Base-by-base conservation (phyloP, 2,329 filamentous ascomycete species). In the Fusarium coicis region DNA sequence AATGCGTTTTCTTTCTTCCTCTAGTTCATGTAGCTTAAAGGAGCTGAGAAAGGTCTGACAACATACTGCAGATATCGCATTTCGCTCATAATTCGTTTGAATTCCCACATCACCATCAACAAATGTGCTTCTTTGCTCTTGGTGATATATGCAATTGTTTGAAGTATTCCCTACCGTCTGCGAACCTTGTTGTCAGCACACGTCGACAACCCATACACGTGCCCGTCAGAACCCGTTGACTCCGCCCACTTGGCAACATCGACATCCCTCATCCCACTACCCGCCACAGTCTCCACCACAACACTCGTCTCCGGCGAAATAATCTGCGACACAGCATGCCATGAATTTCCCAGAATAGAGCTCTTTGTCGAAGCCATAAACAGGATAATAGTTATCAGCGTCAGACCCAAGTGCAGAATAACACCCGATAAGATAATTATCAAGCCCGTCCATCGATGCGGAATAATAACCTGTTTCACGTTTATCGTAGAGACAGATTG, bases 261-360 rank as follows among this genome's bases (percentile, higher is more conserved):
- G 4, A 40, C 36, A 43, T 69, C 70, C 23, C 40, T 39, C 59
- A 69, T 49, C 2, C 23, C 49, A 30, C 28, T 56, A 14, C 10
- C 60, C 3, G 36, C 43, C 21, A 62, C 66, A 26, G 54, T 26
- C 30, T 56, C 52, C 7, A 71, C n/a, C 15, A 68, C 23, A 2
- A 49, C 49, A 6, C 14, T 47, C 2, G 67, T 74, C 16, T 71
- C 47, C 0, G 57, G 63, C 4, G 67, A 74, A 4, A 68, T 14
- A 2, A 71, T 66, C 34, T 74, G 68, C 0, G 72, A 52, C 6
- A 74, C 54, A 1, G 64, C 55, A 23, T 74, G 68, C 72, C 71
- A 74, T 0, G 57, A 19, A 21, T 74, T 61, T 0, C 72, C 68
- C 1, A 74, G 21, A 0, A 36, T n/a, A 3, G 71, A 71, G 4